phyloP scores from a whole-genome alignment of 257 asterid genomes.

The Plantago major region DNA sequence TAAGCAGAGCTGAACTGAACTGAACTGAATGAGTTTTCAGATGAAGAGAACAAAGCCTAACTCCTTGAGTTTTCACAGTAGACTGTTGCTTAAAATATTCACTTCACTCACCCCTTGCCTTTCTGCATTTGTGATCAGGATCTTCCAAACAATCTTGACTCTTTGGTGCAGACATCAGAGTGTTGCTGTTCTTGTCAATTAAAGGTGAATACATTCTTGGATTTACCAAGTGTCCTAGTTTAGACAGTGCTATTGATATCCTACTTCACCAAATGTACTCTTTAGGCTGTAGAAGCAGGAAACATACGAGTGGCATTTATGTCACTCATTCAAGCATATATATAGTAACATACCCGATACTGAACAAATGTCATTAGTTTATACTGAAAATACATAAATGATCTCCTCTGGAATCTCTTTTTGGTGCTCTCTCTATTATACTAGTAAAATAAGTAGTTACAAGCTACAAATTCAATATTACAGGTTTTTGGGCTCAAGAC shows the following conservation, averaged over 20 bases:
- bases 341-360: neutral
- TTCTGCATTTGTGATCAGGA: constrained; percentile 36
- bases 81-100: constrained; percentile 14
- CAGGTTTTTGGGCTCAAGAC: constrained; percentile 88
- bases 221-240: constrained; percentile 11
- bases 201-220: constrained; percentile 47
- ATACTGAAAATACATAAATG: neutral
- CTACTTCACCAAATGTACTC: neutral
- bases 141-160: constrained; percentile 35
- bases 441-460: neutral
- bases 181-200: constrained; percentile 63
- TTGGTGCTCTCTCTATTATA: neutral
- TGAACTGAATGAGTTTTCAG: too few relatives aligned
- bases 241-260: neutral
- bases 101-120: constrained; percentile 20
- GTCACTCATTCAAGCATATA: neutral
- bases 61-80: constrained; percentile 12
- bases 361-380: neutral
- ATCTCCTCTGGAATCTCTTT: neutral
- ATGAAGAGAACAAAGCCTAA: too few relatives aligned
- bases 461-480: constrained; percentile 7
- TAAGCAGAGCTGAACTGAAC: too few relatives aligned
- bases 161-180: constrained; percentile 33
- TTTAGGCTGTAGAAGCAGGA: constrained; percentile 3
- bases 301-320: neutral